These are phyloP conservation scores for Adiantum capillusveneris DNA, from an alignment of 75 land plant genomes.

Conservation along the genomic window DNA sequence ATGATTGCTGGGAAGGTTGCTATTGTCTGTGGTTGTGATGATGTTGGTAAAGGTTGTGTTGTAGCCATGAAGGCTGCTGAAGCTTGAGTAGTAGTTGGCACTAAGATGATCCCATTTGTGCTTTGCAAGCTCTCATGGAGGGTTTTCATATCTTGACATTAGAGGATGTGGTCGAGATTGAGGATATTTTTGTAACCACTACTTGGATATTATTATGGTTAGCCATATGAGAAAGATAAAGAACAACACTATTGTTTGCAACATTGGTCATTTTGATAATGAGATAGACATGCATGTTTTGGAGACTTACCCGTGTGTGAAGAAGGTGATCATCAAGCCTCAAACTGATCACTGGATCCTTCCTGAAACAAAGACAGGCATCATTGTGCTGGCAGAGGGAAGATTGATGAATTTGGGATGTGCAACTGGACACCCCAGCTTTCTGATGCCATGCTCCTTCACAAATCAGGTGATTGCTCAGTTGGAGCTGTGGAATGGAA, in stretches of 20 bases:
- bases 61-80: conserved; percentile 73
- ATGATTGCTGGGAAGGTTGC: conserved; percentile 70
- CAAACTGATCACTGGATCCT: conserved; percentile 92
- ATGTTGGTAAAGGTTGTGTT: conserved; percentile 88
- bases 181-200: conserved; percentile 85
- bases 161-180: conserved; percentile 58
- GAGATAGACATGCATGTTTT: conserved; percentile 85
- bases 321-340: conserved; percentile 87
- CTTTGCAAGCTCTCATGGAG: conserved; percentile 81
- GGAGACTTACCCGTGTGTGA: conserved; percentile 71
- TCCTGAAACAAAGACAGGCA: conserved; percentile 83
- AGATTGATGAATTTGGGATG: too few species aligned
- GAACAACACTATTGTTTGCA: conserved; percentile 86
- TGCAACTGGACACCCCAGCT: too few species aligned
- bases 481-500: too few species aligned
- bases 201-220: conserved; percentile 95
- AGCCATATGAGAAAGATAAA: conserved; percentile 86
- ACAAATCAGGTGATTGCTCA: too few species aligned
- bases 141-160: conserved; percentile 57
- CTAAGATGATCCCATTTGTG: conserved; percentile 94
- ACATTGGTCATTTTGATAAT: conserved; percentile 93
- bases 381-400: too few species aligned
- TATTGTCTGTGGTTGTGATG: conserved; percentile 69
- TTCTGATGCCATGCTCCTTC: too few species aligned
- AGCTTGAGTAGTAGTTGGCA: conserved; percentile 76